Evolutionary conservation across 78 protist species (phyloP), one percentile per base, ranked within the genome.

Genomic region (Pelomyxa schiedti): DNA sequence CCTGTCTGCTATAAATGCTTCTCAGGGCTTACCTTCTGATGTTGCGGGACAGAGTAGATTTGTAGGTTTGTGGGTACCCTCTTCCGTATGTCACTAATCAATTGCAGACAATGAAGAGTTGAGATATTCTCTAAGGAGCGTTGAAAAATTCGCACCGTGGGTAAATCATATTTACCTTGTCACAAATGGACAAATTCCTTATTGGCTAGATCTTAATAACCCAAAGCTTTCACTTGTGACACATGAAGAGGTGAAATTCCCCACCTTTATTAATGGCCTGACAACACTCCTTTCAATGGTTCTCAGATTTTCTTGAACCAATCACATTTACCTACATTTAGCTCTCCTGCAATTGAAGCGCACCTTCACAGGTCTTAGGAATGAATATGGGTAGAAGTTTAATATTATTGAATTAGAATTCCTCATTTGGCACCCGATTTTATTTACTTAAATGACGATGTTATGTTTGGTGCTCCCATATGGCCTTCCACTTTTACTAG

Each of bases 171-270:
- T 96, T 7, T 92, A 78, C 67, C 30, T 96, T 22, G 94, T 94
- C 8, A 96, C 99, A 26, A 94, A 94, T 69, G 95, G 97, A 4
- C 97, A 96, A 78, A 80, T 96, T 30, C 99, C 99, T 0, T 58
- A 47, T 41, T 96, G 99, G 99, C 63, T 96, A n/a, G 80, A 95
- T 71, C 30, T 85, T 29, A 38, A 68, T 0, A 68, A 94, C 58
- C 98, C 98, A 0, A 79, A 78, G 39, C 4, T 87, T 2, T 22
- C 73, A 1, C 65, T 91, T 40, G 72, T 93, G 28, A 39, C 95
- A 30, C 97, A 96, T 85, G n/a, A n/a, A n/a, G n/a, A n/a, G n/a
- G n/a, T n/a, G n/a, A n/a, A n/a, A n/a, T n/a, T n/a, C n/a, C n/a
- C n/a, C n/a, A n/a, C n/a, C n/a, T n/a, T n/a, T n/a, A n/a, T n/a